A percentile compares a stretch with the other conserved stretches of the same genome.
phyloP scores from a whole-genome alignment of 2,329 filamentous ascomycete genomes.

The Aspergillus quadricinctus region DNA sequence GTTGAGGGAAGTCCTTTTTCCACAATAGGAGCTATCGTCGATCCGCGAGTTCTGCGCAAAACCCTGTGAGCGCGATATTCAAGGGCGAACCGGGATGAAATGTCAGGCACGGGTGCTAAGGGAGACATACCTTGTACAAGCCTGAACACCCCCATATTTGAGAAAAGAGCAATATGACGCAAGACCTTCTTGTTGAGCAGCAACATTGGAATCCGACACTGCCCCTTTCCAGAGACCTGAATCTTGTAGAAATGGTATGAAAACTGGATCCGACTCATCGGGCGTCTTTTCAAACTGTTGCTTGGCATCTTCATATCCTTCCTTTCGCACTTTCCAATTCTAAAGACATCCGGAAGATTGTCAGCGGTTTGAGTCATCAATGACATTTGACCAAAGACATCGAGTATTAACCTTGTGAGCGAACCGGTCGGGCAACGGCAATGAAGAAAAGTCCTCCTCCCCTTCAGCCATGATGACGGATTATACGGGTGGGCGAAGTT shows the following conservation, averaged over 20 bases:
- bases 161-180: conserved; percentile 85
- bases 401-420: conserved; percentile 36
- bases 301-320: conserved; percentile 85
- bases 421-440: conserved; percentile 41
- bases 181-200: conserved; percentile 90
- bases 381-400: neutral
- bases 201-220: conserved; percentile 91
- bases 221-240: conserved; percentile 85
- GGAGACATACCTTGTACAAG: conserved; percentile 59
- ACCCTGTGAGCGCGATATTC: conserved; percentile 4
- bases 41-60: conserved; percentile 60
- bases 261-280: conserved; percentile 79
- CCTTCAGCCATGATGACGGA: conserved; percentile 37
- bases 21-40: conserved; percentile 72
- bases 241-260: conserved; percentile 83
- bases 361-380: conserved; percentile 17
- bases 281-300: conserved; percentile 81
- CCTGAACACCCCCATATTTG: conserved; percentile 79
- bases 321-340: conserved; percentile 96
- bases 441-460: conserved; percentile 41
- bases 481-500: neutral
- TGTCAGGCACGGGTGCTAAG: neutral
- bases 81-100: neutral
- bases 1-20: conserved; percentile 91
- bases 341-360: conserved; percentile 27